These are phyloP conservation scores for Botrytis medusae DNA, from an alignment of 2,329 filamentous ascomycete species.

Conservation along the genomic window DNA sequence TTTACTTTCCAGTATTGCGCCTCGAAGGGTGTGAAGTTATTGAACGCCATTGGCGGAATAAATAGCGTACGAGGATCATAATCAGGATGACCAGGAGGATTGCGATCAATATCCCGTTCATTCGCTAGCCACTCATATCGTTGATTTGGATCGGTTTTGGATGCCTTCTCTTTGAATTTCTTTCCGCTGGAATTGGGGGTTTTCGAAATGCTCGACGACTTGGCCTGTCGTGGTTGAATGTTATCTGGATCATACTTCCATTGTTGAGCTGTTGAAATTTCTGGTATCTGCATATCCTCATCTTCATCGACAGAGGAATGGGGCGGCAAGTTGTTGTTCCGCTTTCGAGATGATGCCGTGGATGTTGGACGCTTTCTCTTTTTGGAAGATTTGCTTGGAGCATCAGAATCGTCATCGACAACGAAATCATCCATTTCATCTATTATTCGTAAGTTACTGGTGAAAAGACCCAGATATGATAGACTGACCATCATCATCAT, in stretches of 20 bases:
- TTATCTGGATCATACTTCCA: constrained; percentile 74
- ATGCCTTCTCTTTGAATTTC: constrained; percentile 62
- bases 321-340: constrained; percentile 56
- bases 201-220: constrained; percentile 44
- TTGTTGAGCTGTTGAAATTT: constrained; percentile 73
- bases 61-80: constrained; percentile 91
- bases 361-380: constrained; percentile 64
- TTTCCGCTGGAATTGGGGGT: constrained; percentile 39
- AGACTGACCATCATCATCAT: constrained; percentile 55
- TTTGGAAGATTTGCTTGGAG: constrained; percentile 53
- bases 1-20: constrained; percentile 99
- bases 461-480: neutral
- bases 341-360: constrained; percentile 60
- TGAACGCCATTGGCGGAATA: constrained; percentile 78
- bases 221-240: constrained; percentile 50
- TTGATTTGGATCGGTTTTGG: constrained; percentile 78
- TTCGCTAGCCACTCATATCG: constrained; percentile 90
- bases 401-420: constrained; percentile 78
- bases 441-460: constrained; percentile 34
- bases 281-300: constrained; percentile 53
- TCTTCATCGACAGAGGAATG: constrained; percentile 46
- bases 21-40: constrained; percentile 88
- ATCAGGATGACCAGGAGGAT: constrained; percentile 76
- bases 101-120: constrained; percentile 78
- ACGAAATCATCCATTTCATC: constrained; percentile 85